Conservation (phyloP, 2,329 filamentous ascomycete species). For the Aspergillus phoenicis region DNA sequence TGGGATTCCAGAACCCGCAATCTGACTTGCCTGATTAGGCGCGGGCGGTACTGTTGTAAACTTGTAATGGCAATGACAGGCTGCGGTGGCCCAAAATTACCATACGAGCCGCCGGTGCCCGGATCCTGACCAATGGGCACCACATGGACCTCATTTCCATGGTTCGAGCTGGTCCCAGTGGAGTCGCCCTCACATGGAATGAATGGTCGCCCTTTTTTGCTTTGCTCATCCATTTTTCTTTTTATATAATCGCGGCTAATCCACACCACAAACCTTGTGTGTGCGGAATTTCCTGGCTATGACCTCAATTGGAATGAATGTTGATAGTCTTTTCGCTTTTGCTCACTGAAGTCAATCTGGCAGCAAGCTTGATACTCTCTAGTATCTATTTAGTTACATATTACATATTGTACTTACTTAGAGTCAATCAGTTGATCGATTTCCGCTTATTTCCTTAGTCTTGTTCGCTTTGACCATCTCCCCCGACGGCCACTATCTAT, state of each 20-base stretch:
- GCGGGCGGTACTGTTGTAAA: background rate
- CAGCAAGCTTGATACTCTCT: too few species aligned
- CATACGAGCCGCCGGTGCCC: background rate
- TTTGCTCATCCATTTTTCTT: background rate
- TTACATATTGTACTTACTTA: too few species aligned
- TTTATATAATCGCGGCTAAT: background rate
- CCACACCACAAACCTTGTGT: too few species aligned
- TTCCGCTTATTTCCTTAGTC: background rate
- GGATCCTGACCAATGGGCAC: slow-evolving; percentile 15
- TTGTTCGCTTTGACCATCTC: slow-evolving; percentile 1
- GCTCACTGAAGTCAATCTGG: background rate
- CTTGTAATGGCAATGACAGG: background rate
- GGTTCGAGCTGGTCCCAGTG: slow-evolving; percentile 10
- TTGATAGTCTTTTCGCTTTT: background rate
- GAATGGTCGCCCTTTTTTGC: background rate
- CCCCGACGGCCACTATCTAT: background rate
- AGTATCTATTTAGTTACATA: too few species aligned
- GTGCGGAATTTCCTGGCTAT: too few species aligned
- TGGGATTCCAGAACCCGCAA: background rate
- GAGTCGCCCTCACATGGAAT: slow-evolving; percentile 1
- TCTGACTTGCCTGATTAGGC: background rate
- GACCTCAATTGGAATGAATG: too few species aligned
- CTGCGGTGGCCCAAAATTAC: background rate
- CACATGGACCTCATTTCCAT: slow-evolving; percentile 15
- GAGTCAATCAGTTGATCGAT: slow-evolving; percentile 3